Conservation (phyloP, 2,329 filamentous ascomycete species). For the Fusarium camptoceras region DNA sequence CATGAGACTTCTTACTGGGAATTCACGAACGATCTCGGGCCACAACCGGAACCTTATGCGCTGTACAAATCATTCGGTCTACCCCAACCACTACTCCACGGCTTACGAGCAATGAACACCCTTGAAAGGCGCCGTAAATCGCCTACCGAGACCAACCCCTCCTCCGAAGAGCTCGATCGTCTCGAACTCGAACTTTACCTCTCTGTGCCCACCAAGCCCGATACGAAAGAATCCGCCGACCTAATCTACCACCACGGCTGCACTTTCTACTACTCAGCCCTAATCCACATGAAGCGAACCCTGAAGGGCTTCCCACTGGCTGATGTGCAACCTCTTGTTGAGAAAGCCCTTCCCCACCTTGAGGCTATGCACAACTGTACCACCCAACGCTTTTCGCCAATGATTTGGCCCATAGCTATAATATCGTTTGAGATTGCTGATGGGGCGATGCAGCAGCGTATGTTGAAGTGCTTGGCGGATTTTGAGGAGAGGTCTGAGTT, state of each 20-base stretch:
- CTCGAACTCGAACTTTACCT: slow-evolving; percentile 41
- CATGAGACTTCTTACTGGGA: slow-evolving; percentile 35
- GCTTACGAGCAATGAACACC: slow-evolving; percentile 37
- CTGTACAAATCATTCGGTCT: slow-evolving; percentile 36
- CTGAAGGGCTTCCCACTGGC: slow-evolving; percentile 36
- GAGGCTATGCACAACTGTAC: slow-evolving; percentile 34
- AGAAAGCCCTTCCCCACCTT: slow-evolving; percentile 40
- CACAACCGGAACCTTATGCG: slow-evolving; percentile 40
- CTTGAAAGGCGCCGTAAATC: slow-evolving; percentile 34
- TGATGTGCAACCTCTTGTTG: slow-evolving; percentile 41
- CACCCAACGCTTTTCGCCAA: slow-evolving; percentile 37
- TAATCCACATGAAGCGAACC: slow-evolving; percentile 45
- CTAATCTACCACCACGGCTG: slow-evolving; percentile 44
- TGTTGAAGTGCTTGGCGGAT: slow-evolving; percentile 31
- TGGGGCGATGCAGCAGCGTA: slow-evolving; percentile 32
- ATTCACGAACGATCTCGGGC: slow-evolving; percentile 35
- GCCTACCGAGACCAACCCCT: background rate
- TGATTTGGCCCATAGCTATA: slow-evolving; percentile 44
- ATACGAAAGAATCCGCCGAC: slow-evolving; percentile 35
- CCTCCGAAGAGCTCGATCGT: slow-evolving; percentile 31
- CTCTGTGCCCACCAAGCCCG: slow-evolving; percentile 34
- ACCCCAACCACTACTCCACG: slow-evolving; percentile 40
- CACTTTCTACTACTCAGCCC: slow-evolving; percentile 41
- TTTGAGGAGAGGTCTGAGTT: slow-evolving; percentile 37
- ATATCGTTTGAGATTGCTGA: slow-evolving; percentile 39